A percentile compares a stretch with the other conserved stretches of the same genome.
Conservation (phyloP, 208 protist species). For the Leishmania gerbilli region DNA sequence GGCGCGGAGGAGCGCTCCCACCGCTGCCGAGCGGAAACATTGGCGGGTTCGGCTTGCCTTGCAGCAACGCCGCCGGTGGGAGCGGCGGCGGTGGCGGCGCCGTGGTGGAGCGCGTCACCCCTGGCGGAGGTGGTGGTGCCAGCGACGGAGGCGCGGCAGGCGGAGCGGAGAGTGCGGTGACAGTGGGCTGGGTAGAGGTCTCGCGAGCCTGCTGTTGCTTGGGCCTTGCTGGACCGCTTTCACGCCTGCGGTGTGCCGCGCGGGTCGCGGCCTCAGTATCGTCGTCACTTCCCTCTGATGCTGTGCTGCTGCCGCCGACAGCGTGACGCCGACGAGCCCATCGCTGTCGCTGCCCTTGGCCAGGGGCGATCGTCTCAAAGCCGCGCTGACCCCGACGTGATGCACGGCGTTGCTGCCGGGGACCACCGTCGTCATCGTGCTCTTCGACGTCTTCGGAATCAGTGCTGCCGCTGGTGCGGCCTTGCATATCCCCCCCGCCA, state of each 20-base stretch:
- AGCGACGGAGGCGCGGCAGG: neutral
- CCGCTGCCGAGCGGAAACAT: neutral
- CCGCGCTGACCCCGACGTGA: neutral
- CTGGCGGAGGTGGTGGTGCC: conserved; percentile 29
- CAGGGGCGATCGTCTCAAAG: conserved; percentile 20
- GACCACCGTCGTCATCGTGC: neutral
- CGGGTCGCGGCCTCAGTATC: neutral
- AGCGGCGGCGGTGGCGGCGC: conserved; percentile 39
- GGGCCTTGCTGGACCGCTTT: neutral
- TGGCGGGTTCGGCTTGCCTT: conserved; percentile 12
- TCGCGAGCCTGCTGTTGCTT: neutral
- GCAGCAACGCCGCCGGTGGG: conserved; percentile 12
- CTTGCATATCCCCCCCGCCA: neutral
- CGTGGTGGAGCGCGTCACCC: conserved; percentile 26
- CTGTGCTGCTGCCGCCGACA: neutral
- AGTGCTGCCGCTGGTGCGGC: neutral
- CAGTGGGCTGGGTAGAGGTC: neutral
- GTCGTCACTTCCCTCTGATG: neutral
- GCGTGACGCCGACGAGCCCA: neutral
- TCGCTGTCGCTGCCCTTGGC: conserved; percentile 16
- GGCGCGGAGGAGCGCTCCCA: neutral
- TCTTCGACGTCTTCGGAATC: neutral
- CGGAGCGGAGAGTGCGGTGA: neutral
- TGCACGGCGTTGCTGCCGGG: neutral
- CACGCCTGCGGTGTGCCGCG: neutral